phyloP scores from a whole-genome alignment of 2,329 filamentous ascomycete genomes.

The Achaetomium macrosporum region DNA sequence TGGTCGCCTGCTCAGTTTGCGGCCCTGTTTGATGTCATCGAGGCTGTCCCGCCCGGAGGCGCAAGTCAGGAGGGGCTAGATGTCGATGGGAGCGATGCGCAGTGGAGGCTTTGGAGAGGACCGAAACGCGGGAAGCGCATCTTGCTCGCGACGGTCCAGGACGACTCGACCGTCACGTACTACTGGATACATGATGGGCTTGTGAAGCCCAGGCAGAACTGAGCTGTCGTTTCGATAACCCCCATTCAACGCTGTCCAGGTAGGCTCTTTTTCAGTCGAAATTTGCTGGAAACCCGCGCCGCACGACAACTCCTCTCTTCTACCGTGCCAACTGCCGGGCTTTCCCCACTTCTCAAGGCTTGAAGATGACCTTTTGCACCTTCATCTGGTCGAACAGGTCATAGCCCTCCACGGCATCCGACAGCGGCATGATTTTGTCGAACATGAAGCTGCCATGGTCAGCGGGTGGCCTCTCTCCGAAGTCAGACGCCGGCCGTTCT shows the following conservation, averaged over 20 bases:
- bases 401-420: conserved; percentile 61
- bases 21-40: conserved; percentile 61
- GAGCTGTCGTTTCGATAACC: conserved; percentile 25
- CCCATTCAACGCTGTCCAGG: neutral
- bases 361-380: conserved; percentile 69
- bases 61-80: conserved; percentile 16
- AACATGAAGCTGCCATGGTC: conserved; percentile 60
- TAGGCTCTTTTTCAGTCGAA: too few species aligned
- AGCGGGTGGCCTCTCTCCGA: neutral
- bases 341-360: conserved; percentile 34
- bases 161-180: conserved; percentile 78
- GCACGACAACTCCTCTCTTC: too few species aligned
- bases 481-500: conserved; percentile 26
- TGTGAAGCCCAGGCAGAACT: conserved; percentile 81
- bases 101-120: conserved; percentile 39
- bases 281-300: too few species aligned
- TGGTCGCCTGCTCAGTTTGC: conserved; percentile 64
- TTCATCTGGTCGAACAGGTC: conserved; percentile 67
- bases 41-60: conserved; percentile 36
- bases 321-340: neutral
- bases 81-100: conserved; percentile 20
- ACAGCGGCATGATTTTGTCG: conserved; percentile 66
- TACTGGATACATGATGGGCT: conserved; percentile 83
- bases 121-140: conserved; percentile 57
- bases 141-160: conserved; percentile 67